Conservation (phyloP, 2,329 filamentous ascomycete species). For the Calonectria pteridis region DNA sequence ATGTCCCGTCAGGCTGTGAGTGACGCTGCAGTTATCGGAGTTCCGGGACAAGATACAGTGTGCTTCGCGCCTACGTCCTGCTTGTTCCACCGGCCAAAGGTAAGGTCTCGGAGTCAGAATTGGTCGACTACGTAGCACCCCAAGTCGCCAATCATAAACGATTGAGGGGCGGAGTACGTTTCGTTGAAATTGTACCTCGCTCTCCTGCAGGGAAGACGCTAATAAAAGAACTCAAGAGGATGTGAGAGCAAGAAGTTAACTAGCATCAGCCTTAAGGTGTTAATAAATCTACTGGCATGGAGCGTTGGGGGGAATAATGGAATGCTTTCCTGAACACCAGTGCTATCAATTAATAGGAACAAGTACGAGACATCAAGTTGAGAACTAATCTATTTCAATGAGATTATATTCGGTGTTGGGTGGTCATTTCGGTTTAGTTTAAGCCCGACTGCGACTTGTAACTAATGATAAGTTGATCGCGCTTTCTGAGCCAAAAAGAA, state of each 20-base stretch:
- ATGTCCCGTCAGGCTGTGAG: constrained; percentile 54
- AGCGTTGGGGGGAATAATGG: no score
- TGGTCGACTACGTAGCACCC: constrained; percentile 42
- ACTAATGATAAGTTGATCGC: no score
- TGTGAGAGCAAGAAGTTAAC: constrained; percentile 42
- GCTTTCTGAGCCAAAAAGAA: no score
- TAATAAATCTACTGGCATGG: not conserved
- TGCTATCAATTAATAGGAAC: no score
- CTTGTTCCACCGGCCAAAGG: constrained; percentile 37
- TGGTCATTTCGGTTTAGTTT: no score
- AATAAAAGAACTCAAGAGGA: constrained; percentile 53
- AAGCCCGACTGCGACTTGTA: no score
- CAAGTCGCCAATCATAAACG: constrained; percentile 69
- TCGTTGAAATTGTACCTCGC: constrained; percentile 76
- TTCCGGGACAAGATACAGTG: constrained; percentile 59
- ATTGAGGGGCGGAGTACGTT: constrained; percentile 76
- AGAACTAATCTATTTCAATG: no score
- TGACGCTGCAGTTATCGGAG: constrained; percentile 73
- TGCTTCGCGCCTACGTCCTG: constrained; percentile 53
- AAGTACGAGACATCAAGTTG: no score
- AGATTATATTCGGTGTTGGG: no score
- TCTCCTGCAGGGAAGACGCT: constrained; percentile 68
- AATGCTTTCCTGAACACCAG: no score
- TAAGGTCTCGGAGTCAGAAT: constrained; percentile 41
- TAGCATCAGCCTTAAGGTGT: not conserved